Base-by-base conservation (phyloP, 1,284 basidiomycete species). In the Cutaneotrichosporon cutaneum region DNA sequence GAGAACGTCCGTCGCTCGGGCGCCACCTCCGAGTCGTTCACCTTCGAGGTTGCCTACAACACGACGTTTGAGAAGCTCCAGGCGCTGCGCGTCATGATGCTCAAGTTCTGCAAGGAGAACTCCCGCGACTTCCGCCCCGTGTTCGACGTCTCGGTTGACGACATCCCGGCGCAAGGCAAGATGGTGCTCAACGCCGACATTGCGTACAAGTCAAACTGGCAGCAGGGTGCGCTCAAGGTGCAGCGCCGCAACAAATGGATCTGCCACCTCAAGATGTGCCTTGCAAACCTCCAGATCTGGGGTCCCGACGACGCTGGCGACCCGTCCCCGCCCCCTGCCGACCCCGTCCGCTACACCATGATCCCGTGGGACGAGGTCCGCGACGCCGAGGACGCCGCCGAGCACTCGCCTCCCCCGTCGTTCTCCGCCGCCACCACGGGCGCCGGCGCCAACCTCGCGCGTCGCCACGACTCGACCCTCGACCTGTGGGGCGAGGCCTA, bases 171-270 rank as follows among this genome's bases (percentile, higher is more conserved):
- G 4, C 92, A 95, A 75, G 84, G 83, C 64, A 91, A 88, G 77
- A 85, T 95, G 83, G 83, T 84, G 0, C 82, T 95, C 21, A 85
- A 85, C 64, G 88, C 89, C 27, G 88, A 90, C 72, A 95, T 95
- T 80, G 66, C 67, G 54, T 94, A 93, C 83, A 94, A 92, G 82
- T 88, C 87, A 69, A 95, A 94, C 76, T 89, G 87, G 82, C 91
- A 93, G 77, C 89, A 91, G 71, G 87, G 86, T 24, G 85, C 87
- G 0, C 80, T 94, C 45, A 92, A 77, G 64, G 74, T 79, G 0
- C 81, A 89, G 80, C 86, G 92, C 60, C 85, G 91, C 57, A 94
- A 94, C 82, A 92, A 91, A 80, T 94, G 92, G 91, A 84, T 94
- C 44, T 94, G 90, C 75, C 88, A 89, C 26, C 82, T 96, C 64